Evolutionary conservation across 2,329 filamentous ascomycete species (phyloP).

Genomic region (Epichloe baconii): DNA sequence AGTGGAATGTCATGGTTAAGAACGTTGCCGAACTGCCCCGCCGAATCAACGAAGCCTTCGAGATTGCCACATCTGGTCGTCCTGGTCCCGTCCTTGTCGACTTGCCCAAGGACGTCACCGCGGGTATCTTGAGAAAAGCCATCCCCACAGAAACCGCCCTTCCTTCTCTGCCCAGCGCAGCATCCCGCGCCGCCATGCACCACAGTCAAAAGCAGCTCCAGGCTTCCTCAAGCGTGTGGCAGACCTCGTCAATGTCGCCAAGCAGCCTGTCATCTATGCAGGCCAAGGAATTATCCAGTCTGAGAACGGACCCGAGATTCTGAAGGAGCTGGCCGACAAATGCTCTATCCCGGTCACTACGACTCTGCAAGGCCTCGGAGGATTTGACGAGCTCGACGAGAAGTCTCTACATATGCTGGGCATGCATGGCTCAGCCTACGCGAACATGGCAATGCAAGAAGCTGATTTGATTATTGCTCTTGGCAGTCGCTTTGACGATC

Average conservation of each 20-base stretch:
- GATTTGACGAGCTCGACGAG: conserved; percentile 81
- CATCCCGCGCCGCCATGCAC: conserved; percentile 68
- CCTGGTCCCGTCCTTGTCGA: conserved; percentile 93
- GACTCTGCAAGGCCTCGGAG: conserved; percentile 85
- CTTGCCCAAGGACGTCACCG: conserved; percentile 91
- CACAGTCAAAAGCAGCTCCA: conserved; percentile 60
- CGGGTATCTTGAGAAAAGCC: conserved; percentile 64
- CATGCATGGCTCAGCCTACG: conserved; percentile 95
- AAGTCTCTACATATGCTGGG: conserved; percentile 97
- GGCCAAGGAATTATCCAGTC: conserved; percentile 78
- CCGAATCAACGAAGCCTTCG: conserved; percentile 94
- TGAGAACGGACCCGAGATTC: conserved; percentile 62
- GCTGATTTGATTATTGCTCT: conserved; percentile 92
- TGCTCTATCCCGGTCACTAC: conserved; percentile 88
- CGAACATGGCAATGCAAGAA: conserved; percentile 97
- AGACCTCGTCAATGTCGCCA: conserved; percentile 69
- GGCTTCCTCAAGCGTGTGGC: conserved; percentile 65
- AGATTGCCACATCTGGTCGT: conserved; percentile 88
- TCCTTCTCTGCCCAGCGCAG: conserved; percentile 73
- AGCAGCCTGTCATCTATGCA: conserved; percentile 92
- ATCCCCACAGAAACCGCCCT: conserved; percentile 67
- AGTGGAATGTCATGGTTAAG: conserved; percentile 99
- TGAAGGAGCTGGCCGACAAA: conserved; percentile 84
- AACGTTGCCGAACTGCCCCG: conserved; percentile 84
- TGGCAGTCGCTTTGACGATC: conserved; percentile 89